Base-by-base conservation (phyloP, 345 rosid species). In the Aethionema arabicum region DNA sequence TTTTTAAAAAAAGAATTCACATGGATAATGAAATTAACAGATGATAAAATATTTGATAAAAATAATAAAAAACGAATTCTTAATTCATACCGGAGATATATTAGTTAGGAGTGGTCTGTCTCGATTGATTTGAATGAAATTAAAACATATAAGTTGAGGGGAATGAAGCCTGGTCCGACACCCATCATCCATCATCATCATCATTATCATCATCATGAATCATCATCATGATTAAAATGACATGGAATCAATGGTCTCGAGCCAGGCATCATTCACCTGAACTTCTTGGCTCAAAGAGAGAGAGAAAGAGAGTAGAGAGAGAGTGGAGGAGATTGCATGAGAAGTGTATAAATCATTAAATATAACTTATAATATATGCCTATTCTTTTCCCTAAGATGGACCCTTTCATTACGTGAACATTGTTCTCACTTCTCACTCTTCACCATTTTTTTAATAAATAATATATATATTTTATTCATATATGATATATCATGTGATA, bases 111-210 rank as follows among this genome's bases (percentile, higher is more conserved):
- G 27, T 1, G 27, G 27, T 21, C 27, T 43, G 15, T 42, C 10
- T 9, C 45, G 39, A 54, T 11, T 16, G 5, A 11, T 51, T 43
- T 58, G 32, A 62, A 42, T 31, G 32, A 9, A 50, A 14, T 36
- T 35, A 56, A 56, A 54, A 47, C 65, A 16, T 43, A 8, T 4
- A 50, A 74, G 95, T 77, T 83, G 83, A 74, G 89, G 90, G 96
- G 95, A 86, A 89, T 86, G 95, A 84, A 82, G 91, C 89, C 96
- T 86, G 96, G 96, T 89, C 89, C 96, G 95, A 86, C 74, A 82
- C 76, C 91, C 70, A 72, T 70, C 76, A 72, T 14, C 4, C 52
- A 52, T 11, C 27, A 52, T 36, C 36, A 59, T 59, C 40, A 55
- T 54, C 51, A 57, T 36, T 0, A 12, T 8, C 8, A 8, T 15